phyloP scores from a whole-genome alignment of 2,329 filamentous ascomycete genomes.

The Verticillium nonalfalfae region DNA sequence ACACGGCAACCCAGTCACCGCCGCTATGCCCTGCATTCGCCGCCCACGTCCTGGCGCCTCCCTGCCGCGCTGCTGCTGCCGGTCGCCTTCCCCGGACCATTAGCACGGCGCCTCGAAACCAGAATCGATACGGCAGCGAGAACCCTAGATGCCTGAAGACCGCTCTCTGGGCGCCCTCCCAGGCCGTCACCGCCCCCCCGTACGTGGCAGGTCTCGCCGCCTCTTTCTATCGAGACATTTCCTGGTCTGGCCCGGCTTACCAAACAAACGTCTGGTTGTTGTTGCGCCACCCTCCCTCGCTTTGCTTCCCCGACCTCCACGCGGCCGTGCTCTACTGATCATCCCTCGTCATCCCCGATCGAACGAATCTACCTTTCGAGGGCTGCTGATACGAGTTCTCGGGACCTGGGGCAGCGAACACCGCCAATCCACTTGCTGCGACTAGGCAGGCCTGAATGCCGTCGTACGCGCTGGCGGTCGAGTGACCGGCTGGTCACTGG shows the following conservation, averaged over 20 bases:
- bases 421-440: neutral
- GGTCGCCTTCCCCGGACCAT: neutral
- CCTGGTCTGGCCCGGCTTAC: neutral
- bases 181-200: neutral
- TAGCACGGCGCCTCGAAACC: neutral
- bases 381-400: neutral
- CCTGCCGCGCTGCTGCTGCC: neutral
- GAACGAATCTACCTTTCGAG: neutral
- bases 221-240: neutral
- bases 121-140: neutral
- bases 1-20: neutral
- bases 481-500: neutral
- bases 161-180: neutral
- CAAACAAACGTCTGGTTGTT: neutral
- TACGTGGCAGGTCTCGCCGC: neutral
- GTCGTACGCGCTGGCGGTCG: neutral
- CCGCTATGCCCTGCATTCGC: neutral
- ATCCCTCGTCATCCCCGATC: neutral
- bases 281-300: neutral
- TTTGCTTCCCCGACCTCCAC: neutral
- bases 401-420: neutral
- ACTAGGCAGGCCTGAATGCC: neutral
- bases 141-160: neutral
- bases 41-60: neutral
- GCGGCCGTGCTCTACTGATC: neutral